phyloP scores from a whole-genome alignment of 345 rosid genomes.

The Sisymbrium altissimum region DNA sequence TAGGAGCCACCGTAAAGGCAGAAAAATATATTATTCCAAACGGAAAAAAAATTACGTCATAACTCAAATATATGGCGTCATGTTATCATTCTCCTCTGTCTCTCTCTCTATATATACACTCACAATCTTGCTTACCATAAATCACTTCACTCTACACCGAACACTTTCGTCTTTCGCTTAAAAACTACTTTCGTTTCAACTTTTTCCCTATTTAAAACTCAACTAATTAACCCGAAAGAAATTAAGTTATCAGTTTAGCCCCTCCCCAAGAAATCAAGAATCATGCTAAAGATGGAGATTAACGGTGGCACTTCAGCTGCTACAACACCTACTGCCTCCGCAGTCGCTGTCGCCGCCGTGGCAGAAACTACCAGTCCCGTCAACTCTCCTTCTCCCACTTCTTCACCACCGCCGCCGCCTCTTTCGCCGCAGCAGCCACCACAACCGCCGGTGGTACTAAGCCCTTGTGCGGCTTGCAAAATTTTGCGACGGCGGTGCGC shows the following conservation, averaged over 20 bases:
- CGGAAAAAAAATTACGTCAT: background rate
- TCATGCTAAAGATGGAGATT: slow-evolving; percentile 40
- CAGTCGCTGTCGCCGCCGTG: background rate
- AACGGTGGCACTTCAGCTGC: slow-evolving; percentile 27
- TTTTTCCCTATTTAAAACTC: background rate
- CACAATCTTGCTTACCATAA: slow-evolving; percentile 13
- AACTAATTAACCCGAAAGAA: slow-evolving; percentile 1
- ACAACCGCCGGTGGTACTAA: slow-evolving; percentile 46
- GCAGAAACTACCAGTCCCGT: slow-evolving; percentile 14
- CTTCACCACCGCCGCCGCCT: slow-evolving; percentile 37
- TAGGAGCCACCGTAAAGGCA: slow-evolving; percentile 28
- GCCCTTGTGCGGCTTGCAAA: slow-evolving; percentile 96
- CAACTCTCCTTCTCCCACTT: slow-evolving; percentile 41
- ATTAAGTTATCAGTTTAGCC: background rate
- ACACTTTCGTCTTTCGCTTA: background rate
- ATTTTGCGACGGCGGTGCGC: slow-evolving; percentile 76
- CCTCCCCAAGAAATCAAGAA: background rate
- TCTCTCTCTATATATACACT: slow-evolving; percentile 16
- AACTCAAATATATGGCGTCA: slow-evolving; percentile 12
- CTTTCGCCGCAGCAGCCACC: slow-evolving; percentile 25
- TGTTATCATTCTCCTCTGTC: background rate
- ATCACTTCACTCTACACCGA: slow-evolving; percentile 26
- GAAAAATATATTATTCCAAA: slow-evolving; percentile 3
- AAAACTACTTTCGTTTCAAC: slow-evolving; percentile 1
- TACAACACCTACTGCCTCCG: slow-evolving; percentile 25